Base-by-base conservation (phyloP, 164 flowering plant species). In the Cinnamomum micranthum region DNA sequence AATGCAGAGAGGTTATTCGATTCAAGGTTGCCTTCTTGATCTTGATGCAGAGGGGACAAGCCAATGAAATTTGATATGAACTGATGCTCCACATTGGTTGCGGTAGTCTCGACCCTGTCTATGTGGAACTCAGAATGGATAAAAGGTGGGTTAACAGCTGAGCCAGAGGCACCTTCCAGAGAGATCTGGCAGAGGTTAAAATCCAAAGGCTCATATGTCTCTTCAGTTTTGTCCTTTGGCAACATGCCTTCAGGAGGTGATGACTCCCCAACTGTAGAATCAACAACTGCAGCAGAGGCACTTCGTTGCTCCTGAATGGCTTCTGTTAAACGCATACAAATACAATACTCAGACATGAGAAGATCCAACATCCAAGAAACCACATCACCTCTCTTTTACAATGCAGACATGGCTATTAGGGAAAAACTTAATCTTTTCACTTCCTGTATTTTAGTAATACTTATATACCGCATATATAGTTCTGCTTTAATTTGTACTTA, bases 221-320 rank as follows among this genome's bases (percentile, higher is more conserved):
- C 94, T 78, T 81, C 89, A 19, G 68, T 77, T 79, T 81, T 88
- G 72, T 86, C 87, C 75, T 83, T 89, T 0, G 82, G 81, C 27
- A 79, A 84, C 73, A 74, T 52, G 71, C 84, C 83, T 23, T 84
- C 87, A 12, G 74, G 76, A 3, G 92, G 91, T 23, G 97, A 91
- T 22, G 95, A 92, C 79, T 96, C 99, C 22, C 88, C 99, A 20
- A 88, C 93, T 1, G 87, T 83, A 7, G 97, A 90, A 79, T 84
- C 92, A 58, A 87, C 80, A 24, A 80, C 92, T 35, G 88, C 88
- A 71, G 84, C 91, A 4, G 87, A 91, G 24, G 88, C 90, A 79
- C 86, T 87, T 83, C 85, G 83, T 81, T 91, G 99, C 71, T 92
- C 95, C 81, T 87, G 92, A 76, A 91, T 82, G 24, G 97, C 97